Evolutionary conservation across 75 land plant genomes (phyloP).

Genomic region (Selaginella tamariscina): DNA sequence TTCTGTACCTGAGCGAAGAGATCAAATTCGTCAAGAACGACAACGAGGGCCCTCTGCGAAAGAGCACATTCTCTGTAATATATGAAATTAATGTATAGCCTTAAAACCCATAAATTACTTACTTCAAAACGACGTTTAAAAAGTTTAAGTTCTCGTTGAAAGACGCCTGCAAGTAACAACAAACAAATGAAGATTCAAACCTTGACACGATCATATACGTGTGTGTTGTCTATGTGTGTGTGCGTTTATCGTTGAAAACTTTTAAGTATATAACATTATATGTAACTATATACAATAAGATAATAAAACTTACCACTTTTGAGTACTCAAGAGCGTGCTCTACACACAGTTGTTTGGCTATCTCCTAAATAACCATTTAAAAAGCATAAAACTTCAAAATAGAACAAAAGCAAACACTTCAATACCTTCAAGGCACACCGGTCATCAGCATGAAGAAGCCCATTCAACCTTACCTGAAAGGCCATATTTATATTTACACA

Average conservation of each 20-base stretch:
- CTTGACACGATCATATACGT: too few relatives aligned
- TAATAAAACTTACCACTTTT: constrained; percentile 30
- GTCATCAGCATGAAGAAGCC: constrained; percentile 80
- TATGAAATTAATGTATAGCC: too few relatives aligned
- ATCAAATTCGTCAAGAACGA: constrained; percentile 90
- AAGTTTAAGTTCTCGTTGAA: constrained; percentile 51
- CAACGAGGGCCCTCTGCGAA: constrained; percentile 73
- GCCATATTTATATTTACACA: neutral
- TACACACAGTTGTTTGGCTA: constrained; percentile 52
- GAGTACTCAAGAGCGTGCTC: constrained; percentile 47
- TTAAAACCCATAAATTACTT: too few relatives aligned
- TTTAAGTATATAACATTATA: too few relatives aligned
- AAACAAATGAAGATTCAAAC: neutral
- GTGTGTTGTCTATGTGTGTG: too few relatives aligned
- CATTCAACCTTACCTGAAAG: constrained; percentile 72
- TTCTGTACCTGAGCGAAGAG: constrained; percentile 72
- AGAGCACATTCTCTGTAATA: constrained; percentile 78
- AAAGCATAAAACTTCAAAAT: too few relatives aligned
- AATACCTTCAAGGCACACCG: constrained; percentile 73
- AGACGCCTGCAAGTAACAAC: constrained; percentile 33
- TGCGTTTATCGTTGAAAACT: too few relatives aligned
- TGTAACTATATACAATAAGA: too few relatives aligned
- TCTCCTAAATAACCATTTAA: constrained; percentile 41
- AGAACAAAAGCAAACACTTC: constrained; percentile 4
- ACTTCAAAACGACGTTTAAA: constrained; percentile 43